A percentile compares a stretch with the other conserved stretches of the same genome.
Conservation (phyloP, 2,329 filamentous ascomycete species). For the Neurospora crassa region DNA sequence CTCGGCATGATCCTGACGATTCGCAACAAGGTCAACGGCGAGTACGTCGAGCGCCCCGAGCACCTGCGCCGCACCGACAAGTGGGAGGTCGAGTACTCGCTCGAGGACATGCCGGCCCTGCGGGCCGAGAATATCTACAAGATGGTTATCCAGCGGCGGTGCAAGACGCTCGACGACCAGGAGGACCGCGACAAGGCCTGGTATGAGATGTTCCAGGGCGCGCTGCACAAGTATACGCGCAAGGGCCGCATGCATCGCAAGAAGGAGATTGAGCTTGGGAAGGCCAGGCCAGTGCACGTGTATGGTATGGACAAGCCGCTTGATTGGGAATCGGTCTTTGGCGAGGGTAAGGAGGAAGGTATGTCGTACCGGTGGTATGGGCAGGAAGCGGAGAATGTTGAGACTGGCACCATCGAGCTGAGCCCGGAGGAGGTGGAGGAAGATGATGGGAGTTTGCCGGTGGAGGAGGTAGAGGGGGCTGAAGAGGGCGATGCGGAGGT, state of each 20-base stretch:
- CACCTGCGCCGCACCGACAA: conserved; percentile 30
- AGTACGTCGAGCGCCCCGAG: conserved; percentile 51
- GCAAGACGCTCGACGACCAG: conserved; percentile 31
- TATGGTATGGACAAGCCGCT: conserved; percentile 31
- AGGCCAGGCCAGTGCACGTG: conserved; percentile 35
- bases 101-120: conserved; percentile 48
- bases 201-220: conserved; percentile 37
- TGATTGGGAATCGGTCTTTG: conserved; percentile 27
- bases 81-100: conserved; percentile 73
- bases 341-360: conserved; percentile 4
- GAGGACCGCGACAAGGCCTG: conserved; percentile 29
- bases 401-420: neutral
- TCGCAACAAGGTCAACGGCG: conserved; percentile 62
- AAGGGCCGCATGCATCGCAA: conserved; percentile 51
- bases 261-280: conserved; percentile 41
- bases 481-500: neutral
- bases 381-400: neutral
- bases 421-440: neutral
- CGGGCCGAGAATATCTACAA: conserved; percentile 44
- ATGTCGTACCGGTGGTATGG: neutral
- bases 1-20: conserved; percentile 64
- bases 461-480: neutral
- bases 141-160: conserved; percentile 9
- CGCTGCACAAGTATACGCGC: conserved; percentile 31
- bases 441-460: neutral